Conservation (phyloP, 1,139 yeast genomes). For the Hanseniaspora gamundiae region DNA sequence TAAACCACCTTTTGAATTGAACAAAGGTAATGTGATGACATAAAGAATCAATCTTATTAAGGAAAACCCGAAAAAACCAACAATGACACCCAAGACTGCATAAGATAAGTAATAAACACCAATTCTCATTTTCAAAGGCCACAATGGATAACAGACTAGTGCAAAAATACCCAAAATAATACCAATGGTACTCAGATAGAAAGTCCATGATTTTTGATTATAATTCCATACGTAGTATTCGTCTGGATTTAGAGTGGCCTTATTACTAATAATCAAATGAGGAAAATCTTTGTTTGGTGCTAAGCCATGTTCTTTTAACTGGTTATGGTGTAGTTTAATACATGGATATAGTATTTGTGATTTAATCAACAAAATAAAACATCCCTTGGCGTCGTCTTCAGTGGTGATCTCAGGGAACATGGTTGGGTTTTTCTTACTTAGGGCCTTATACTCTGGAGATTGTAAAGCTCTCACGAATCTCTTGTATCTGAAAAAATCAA, state of each 20-base stretch:
- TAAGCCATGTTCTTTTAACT: constrained; percentile 48
- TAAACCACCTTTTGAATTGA: constrained; percentile 54
- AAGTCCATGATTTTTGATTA: constrained; percentile 63
- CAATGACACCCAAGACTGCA: constrained; percentile 63
- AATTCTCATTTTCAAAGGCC: constrained; percentile 85
- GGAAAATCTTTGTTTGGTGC: constrained; percentile 72
- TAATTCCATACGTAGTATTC: constrained; percentile 81
- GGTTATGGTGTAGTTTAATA: constrained; percentile 56
- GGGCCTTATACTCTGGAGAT: constrained; percentile 55
- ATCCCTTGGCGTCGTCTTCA: constrained; percentile 43
- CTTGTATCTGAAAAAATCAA: constrained; percentile 79
- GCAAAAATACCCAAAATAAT: constrained; percentile 58
- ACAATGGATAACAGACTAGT: constrained; percentile 81
- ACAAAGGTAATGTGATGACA: constrained; percentile 38
- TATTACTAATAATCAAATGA: constrained; percentile 41
- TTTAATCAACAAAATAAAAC: constrained; percentile 58
- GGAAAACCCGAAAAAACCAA: constrained; percentile 65
- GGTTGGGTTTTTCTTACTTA: constrained; percentile 40
- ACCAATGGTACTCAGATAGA: constrained; percentile 49
- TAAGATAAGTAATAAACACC: constrained; percentile 89
- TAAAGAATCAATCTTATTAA: constrained; percentile 67
- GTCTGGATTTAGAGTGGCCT: constrained; percentile 66
- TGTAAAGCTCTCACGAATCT: constrained; percentile 69
- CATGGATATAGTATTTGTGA: constrained; percentile 67
- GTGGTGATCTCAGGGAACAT: constrained; percentile 42